These are phyloP conservation scores for Sclerotiophoma versabilis DNA, from an alignment of 2,329 filamentous ascomycete genomes.

Conservation along the genomic window DNA sequence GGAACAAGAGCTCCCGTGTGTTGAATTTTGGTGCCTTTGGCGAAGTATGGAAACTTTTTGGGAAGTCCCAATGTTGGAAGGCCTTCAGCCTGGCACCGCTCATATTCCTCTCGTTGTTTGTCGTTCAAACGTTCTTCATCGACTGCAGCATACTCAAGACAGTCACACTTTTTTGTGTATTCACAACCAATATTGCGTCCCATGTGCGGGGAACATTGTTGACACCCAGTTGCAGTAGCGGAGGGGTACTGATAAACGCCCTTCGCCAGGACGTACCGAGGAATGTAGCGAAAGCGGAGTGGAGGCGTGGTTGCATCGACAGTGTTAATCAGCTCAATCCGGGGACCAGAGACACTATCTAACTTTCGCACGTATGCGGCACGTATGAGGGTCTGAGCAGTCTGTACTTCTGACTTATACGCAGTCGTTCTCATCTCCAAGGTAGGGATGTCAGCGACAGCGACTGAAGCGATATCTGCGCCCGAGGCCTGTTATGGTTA, in stretches of 20 bases:
- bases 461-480: neutral
- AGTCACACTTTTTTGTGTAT: conserved; percentile 68
- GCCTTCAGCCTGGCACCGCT: conserved; percentile 23
- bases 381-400: conserved; percentile 48
- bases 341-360: conserved; percentile 37
- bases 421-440: conserved; percentile 46
- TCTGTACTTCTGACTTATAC: conserved; percentile 29
- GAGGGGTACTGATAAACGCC: conserved; percentile 67
- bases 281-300: conserved; percentile 72
- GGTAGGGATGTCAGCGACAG: conserved; percentile 46
- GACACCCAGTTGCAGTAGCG: conserved; percentile 73
- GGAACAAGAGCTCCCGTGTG: conserved; percentile 43
- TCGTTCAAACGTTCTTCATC: conserved; percentile 48
- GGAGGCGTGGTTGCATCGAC: conserved; percentile 64
- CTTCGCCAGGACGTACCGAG: conserved; percentile 62
- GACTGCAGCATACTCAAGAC: conserved; percentile 68
- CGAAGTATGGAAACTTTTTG: conserved; percentile 69
- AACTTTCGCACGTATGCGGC: conserved; percentile 47
- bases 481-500: conserved; percentile 1
- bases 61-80: conserved; percentile 49
- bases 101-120: conserved; percentile 32
- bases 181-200: conserved; percentile 65
- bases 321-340: conserved; percentile 69
- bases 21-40: conserved; percentile 38
- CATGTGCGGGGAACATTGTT: conserved; percentile 64